Base-by-base conservation (phyloP, 768 basidiomycete genomes). In the Lyophyllum shimeji region DNA sequence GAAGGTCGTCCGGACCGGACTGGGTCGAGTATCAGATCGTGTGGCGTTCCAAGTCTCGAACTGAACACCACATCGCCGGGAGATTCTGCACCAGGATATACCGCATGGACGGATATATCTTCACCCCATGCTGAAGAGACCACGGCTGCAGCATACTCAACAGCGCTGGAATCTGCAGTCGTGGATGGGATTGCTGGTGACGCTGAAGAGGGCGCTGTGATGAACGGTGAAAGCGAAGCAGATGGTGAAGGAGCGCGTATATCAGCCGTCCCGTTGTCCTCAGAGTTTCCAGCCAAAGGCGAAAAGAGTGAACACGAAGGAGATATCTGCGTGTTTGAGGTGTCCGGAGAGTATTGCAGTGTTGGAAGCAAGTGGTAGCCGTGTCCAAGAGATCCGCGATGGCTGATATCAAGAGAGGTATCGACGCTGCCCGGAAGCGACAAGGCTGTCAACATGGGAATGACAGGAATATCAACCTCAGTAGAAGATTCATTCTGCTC, bases 61-160 rank as follows among this genome's bases (percentile, higher is more conserved):
- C 29, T 18, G 4, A 44, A 37, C 8, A 40, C 42, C 24, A 34
- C 37, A 24, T 46, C 51, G 40, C 52, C 25, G 46, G 52, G 49
- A 15, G 54, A 21, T 5, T 40, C 17, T 21, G 8, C 25, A 4
- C 46, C 46, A 11, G 46, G 45, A 44, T 55, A 61, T 21, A 42
- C 56, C 7, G 60, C 53, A 25, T 49, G 56, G 12, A 61, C 43
- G 29, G 50, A 55, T 25, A 58, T 23, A 37, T 61, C 60, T 7
- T 42, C 40, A 47, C 64, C 66, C 71, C 69, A 72, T 21, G 70
- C 67, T 48, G 71, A 72, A 46, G 69, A 68, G 52, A 72, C 62
- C 43, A 74, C 56, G 39, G 71, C 73, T 21, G 66, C 60, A 46
- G 73, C 73, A 55, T 72, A 74, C 34, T 72, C 69, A 18, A 67